phyloP scores from a whole-genome alignment of 148 eudicot species.

The Persicaria tinctoria region DNA sequence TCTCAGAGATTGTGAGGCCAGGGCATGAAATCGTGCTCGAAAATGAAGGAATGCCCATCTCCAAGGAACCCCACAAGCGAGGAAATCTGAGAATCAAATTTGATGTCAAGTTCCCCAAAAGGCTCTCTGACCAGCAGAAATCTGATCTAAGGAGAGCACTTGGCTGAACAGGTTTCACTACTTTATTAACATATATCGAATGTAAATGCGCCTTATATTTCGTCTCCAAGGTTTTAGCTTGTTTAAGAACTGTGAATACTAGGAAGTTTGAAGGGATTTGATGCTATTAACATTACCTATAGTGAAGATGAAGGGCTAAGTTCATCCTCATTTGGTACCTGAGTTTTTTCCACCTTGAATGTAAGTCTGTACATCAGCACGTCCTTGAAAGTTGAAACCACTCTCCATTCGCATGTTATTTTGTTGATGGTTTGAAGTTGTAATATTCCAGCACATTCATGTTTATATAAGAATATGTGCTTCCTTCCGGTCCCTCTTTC shows the following conservation, averaged over 20 bases:
- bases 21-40: constrained; percentile 37
- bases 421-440: neutral
- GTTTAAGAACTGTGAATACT: constrained; percentile 7
- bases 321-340: neutral
- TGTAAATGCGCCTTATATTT: constrained; percentile 3
- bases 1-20: constrained; percentile 28
- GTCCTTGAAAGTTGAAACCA: neutral
- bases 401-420: neutral
- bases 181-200: neutral
- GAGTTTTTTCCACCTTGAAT: neutral
- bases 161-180: neutral
- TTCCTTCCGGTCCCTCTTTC: too few species aligned
- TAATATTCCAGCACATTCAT: neutral
- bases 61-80: constrained; percentile 36
- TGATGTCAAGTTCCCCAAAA: constrained; percentile 40
- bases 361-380: neutral
- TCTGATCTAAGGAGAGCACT: constrained; percentile 31
- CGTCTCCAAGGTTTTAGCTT: neutral
- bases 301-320: constrained; percentile 4
- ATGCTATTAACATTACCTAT: constrained; percentile 1
- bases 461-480: too few species aligned
- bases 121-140: constrained; percentile 40
- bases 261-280: constrained; percentile 6
- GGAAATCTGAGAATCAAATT: constrained; percentile 42
- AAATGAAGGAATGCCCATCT: constrained; percentile 48